Evolutionary conservation across 805 yeast genomes (phyloP).

Genomic region (Candida anglica): DNA sequence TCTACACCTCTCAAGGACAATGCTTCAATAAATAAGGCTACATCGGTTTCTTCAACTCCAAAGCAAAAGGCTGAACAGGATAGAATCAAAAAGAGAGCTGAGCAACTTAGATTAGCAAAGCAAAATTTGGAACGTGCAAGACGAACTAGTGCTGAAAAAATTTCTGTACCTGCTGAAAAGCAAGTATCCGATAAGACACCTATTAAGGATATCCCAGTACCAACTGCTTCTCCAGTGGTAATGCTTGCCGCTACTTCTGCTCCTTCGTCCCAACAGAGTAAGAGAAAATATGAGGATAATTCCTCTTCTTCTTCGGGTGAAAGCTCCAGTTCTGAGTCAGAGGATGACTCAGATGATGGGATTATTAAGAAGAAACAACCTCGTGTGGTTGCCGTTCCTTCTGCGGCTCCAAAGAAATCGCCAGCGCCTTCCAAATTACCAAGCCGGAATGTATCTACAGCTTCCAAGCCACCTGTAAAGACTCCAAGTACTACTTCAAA

Average conservation of each 20-base stretch:
- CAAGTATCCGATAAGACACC: no score
- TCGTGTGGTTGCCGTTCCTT: constrained; percentile 3
- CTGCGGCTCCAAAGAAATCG: neutral
- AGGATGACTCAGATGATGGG: constrained; percentile 2
- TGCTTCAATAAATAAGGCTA: no score
- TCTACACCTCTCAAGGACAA: neutral
- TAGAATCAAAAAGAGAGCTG: constrained; percentile 8
- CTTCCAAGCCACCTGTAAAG: neutral
- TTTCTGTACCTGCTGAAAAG: neutral
- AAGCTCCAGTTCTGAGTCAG: constrained; percentile 4
- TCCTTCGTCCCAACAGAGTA: constrained; percentile 10
- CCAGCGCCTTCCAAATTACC: constrained; percentile 2
- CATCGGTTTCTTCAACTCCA: no score
- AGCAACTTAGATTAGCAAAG: constrained; percentile 4
- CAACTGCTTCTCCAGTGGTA: neutral
- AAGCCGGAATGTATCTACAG: no score
- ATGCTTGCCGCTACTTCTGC: constrained; percentile 1
- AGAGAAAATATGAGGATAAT: no score
- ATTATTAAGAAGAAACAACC: constrained; percentile 4
- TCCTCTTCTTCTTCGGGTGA: constrained; percentile 12
- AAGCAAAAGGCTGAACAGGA: constrained; percentile 8
- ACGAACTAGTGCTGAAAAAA: neutral
- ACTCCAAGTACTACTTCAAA: neutral
- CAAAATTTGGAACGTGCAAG: constrained; percentile 4
- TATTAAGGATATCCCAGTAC: no score